Percentiles rank a stretch among this genome's conserved stretches.
Evolutionary conservation across 2,329 filamentous ascomycete species (phyloP).

Genomic region (Madurella fahalii): DNA sequence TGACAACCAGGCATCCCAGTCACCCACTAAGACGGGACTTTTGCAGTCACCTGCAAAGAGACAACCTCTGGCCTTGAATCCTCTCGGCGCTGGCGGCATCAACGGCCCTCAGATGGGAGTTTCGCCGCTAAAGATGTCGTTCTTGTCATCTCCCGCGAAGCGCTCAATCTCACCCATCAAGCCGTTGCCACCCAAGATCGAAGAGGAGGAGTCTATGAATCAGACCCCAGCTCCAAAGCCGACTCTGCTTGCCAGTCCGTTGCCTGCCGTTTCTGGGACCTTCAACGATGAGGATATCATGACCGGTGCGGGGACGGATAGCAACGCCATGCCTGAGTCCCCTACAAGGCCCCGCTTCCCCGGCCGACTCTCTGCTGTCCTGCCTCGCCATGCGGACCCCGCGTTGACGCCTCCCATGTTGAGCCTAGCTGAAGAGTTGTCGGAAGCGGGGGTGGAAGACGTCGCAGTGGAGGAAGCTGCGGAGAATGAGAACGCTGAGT

Average conservation of each 20-base stretch:
- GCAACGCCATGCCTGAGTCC: conserved; percentile 23
- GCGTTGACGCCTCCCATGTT: conserved; percentile 16
- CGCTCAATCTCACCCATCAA: conserved; percentile 23
- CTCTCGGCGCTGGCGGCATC: conserved; percentile 30
- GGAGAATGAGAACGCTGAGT: background rate
- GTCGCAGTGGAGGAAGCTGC: background rate
- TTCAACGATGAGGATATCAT: conserved; percentile 3
- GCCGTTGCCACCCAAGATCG: conserved; percentile 16
- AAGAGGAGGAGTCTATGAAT: conserved; percentile 15
- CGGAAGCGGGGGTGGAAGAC: background rate
- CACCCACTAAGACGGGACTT: conserved; percentile 39
- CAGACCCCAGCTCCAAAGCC: conserved; percentile 36
- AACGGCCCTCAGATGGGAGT: conserved; percentile 27
- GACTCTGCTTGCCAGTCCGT: conserved; percentile 29
- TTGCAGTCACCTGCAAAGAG: conserved; percentile 51
- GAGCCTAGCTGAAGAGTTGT: conserved; percentile 1
- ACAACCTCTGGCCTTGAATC: conserved; percentile 42
- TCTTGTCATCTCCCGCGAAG: conserved; percentile 43
- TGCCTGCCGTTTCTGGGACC: conserved; percentile 5
- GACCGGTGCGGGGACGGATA: conserved; percentile 14
- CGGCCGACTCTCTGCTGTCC: conserved; percentile 36
- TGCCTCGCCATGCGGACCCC: conserved; percentile 33
- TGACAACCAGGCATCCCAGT: conserved; percentile 28
- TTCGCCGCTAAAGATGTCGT: conserved; percentile 44
- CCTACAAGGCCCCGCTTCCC: conserved; percentile 32